Evolutionary conservation across 2,329 filamentous ascomycete species (phyloP), one percentile per base, ranked within the genome.

Genomic region (Alternaria sp.): DNA sequence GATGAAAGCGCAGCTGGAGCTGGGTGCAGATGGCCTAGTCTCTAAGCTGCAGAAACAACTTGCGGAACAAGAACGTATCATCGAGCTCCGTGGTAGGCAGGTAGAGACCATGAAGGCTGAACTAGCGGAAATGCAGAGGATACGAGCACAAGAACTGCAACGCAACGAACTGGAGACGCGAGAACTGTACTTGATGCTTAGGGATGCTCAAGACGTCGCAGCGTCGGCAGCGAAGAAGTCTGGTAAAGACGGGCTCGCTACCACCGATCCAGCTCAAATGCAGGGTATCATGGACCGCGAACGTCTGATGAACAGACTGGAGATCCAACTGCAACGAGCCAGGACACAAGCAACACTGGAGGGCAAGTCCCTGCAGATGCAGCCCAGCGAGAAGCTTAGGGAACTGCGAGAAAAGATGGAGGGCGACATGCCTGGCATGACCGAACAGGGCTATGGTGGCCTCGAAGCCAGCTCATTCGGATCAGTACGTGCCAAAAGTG

Each of bases 281-380:
- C 89, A 93, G 77, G 96, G 96, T 66, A 98, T 99, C 65, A 85
- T 99, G 68, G 94, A 98, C 78, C 91, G 96, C 25, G 93, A 97
- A 75, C 90, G 87, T 75, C 89, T 99, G 69, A 96, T 99, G 91
- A 92, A 93, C 77, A 90, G 94, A 57, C 86, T 99, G 61, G 94
- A 97, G 80, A 96, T 93, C 85, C 96, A 98, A 81, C 88, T 99
- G 45, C 95, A 98, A 83, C 87, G 96, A 68, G 95, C 97, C 68
- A 98, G 98, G 87, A 98, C 96, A 1, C 94, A 98, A 77, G 97
- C 93, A 81, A 97, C 97, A 81, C 88, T 99, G 30, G 96, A 98
- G 81, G 96, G 96, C 70, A 93, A 93, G 79, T 90, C 93, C 9
- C 97, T 95, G 91, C 84, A 87, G 56, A 86, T 91, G 68, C 93